Evolutionary conservation across 2,329 filamentous ascomycete genomes (phyloP), one percentile per base, ranked within the genome.

Genomic region (Achaetomium macrosporum): DNA sequence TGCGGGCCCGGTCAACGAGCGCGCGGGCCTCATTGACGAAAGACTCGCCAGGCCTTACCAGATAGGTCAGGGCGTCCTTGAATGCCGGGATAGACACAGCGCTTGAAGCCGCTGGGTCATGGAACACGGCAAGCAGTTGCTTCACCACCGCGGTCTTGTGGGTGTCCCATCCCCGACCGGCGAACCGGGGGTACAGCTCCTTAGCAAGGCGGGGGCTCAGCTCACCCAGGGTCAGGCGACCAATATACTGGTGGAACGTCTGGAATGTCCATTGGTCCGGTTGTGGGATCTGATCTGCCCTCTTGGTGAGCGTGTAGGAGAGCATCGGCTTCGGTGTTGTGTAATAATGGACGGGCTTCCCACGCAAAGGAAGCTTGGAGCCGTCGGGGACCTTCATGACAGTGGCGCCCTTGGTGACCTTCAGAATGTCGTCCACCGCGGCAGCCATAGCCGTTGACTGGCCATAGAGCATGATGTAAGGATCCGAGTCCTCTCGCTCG

Each of bases 11-110:
- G 3, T 61, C 61, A 47, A 76, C 66, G 5, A 79, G 65, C 7
- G 55, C 53, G 7, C 65, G 61, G 40, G 62, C 61, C 7, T 67
- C 60, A 1, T 61, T 54, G 19, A 64, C 57, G 44, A 59, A 59
- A 1, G 57, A 50, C 43, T 62, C 60, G 30, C 68, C 68, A 13
- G 53, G 54, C 4, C 47, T 44, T 36, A 59, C 62, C 56, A 77
- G 70, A 59, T 71, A 76, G 0, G 63, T 64, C 37, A 80, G 64
- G 5, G 75, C 75, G 58, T 70, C 63, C 57, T 75, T 76, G 47
- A 77, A 64, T 1, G 72, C 66, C 0, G 68, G 56, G 6, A 64
- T 63, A 0, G 75, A 73, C 15, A 76, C 65, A 42, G 63, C 68
- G 2, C 61, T 43, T 15, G 60, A 61, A 0, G 71, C 64, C 1